phyloP scores from a whole-genome alignment of 768 basidiomycete species.

The Sporobolomyces phaffii region DNA sequence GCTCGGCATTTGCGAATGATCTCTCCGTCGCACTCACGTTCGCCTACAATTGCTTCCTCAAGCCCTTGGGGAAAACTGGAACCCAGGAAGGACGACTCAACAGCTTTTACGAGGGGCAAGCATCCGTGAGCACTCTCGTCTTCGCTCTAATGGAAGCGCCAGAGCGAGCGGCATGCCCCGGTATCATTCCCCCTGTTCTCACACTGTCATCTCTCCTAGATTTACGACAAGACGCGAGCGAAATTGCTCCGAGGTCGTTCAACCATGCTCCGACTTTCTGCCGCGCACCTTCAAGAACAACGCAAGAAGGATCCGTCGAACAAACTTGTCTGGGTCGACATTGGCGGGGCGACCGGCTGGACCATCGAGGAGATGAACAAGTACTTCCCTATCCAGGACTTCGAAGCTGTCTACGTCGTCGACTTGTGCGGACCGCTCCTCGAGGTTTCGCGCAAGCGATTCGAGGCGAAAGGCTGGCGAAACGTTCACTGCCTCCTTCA shows the following conservation, averaged over 20 bases:
- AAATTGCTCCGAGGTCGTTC: constrained; percentile 62
- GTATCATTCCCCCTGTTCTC: neutral
- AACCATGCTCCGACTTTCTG: constrained; percentile 65
- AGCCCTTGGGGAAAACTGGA: constrained; percentile 21
- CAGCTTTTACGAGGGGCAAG: constrained; percentile 30
- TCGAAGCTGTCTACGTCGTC: constrained; percentile 65
- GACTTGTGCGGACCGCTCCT: constrained; percentile 67
- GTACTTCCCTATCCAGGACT: constrained; percentile 55
- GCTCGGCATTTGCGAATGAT: neutral
- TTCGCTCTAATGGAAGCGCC: too few relatives aligned
- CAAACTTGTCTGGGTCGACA: constrained; percentile 67
- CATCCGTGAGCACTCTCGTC: neutral
- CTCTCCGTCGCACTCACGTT: constrained; percentile 1
- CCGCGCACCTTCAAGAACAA: constrained; percentile 57
- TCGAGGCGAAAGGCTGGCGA: constrained; percentile 62
- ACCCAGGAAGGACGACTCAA: constrained; percentile 29
- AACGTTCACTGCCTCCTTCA: constrained; percentile 68
- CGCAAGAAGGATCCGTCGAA: constrained; percentile 48
- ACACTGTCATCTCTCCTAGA: neutral
- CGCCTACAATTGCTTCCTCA: constrained; percentile 32
- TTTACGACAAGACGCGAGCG: constrained; percentile 64
- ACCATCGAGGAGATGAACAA: constrained; percentile 66
- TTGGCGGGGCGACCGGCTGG: constrained; percentile 69
- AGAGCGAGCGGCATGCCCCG: too few relatives aligned
- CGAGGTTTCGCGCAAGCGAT: constrained; percentile 63